phyloP scores from a whole-genome alignment of 257 asterid species.

The Nemophila menziesii region DNA sequence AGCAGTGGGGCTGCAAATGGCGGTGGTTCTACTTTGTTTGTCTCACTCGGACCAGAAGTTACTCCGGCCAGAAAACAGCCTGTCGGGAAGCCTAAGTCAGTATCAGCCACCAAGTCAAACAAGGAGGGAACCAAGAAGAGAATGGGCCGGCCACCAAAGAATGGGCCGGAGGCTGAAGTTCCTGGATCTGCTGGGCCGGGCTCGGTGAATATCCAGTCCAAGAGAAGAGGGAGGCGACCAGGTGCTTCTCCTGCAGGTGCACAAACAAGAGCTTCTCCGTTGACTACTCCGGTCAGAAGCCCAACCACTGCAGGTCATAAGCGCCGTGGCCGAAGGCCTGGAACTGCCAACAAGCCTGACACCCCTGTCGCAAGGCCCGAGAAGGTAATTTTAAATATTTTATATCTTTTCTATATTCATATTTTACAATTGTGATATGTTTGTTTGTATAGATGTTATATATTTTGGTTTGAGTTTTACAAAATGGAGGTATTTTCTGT shows the following conservation, averaged over 20 bases:
- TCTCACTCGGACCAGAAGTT: no score
- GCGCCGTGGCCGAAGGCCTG: background rate
- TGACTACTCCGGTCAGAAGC: background rate
- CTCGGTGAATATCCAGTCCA: background rate
- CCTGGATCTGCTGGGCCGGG: background rate
- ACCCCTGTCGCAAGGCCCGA: background rate
- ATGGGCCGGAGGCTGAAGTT: no score
- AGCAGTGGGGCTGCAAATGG: no score
- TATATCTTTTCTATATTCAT: background rate
- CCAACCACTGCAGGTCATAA: background rate
- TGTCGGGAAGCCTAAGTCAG: no score
- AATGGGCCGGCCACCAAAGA: no score
- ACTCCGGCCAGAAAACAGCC: no score
- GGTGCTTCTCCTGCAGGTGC: background rate
- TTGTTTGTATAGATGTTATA: background rate
- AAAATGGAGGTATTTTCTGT: no score
- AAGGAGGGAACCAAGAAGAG: no score
- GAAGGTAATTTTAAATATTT: background rate
- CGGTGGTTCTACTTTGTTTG: no score
- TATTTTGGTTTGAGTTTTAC: no score
- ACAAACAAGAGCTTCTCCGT: background rate
- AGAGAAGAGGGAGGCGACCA: background rate
- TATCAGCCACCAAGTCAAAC: no score
- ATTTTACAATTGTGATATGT: background rate
- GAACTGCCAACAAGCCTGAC: background rate